phyloP scores from a whole-genome alignment of 83 land plant species.

The Picea abies region DNA sequence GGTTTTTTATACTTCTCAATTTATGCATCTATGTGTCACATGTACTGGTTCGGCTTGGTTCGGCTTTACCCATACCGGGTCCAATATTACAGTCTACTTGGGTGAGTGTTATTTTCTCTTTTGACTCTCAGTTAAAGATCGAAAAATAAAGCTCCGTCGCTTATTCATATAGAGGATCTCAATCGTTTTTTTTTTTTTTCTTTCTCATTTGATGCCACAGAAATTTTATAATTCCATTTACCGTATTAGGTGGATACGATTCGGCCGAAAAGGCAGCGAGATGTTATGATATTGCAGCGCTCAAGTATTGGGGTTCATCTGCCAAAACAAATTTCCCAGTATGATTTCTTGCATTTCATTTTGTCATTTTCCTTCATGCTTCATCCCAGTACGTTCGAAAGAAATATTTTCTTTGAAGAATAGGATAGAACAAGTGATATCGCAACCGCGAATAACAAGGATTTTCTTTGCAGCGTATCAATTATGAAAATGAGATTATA shows the following conservation, averaged over 20 bases:
- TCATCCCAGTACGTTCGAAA: too few relatives aligned
- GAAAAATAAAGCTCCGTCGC: not conserved
- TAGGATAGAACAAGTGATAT: too few relatives aligned
- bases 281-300: constrained; percentile 9
- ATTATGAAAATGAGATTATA: not conserved
- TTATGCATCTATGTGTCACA: not conserved
- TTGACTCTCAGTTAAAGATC: too few relatives aligned
- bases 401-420: not conserved
- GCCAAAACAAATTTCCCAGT: not conserved
- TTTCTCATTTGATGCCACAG: not conserved
- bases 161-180: not conserved
- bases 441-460: too few relatives aligned
- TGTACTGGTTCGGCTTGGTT: not conserved
- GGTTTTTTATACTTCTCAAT: not conserved
- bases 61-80: too few relatives aligned
- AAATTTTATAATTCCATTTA: not conserved
- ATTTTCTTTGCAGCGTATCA: not conserved
- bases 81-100: constrained; percentile 9
- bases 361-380: too few relatives aligned
- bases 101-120: not conserved
- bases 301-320: not conserved
- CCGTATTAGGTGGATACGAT: not conserved
- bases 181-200: not conserved
- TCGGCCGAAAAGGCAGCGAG: constrained; percentile 5
- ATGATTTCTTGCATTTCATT: not conserved